These are phyloP conservation scores for Kazachstania kunashirensis DNA, from an alignment of 805 yeast species.

Conservation along the genomic window DNA sequence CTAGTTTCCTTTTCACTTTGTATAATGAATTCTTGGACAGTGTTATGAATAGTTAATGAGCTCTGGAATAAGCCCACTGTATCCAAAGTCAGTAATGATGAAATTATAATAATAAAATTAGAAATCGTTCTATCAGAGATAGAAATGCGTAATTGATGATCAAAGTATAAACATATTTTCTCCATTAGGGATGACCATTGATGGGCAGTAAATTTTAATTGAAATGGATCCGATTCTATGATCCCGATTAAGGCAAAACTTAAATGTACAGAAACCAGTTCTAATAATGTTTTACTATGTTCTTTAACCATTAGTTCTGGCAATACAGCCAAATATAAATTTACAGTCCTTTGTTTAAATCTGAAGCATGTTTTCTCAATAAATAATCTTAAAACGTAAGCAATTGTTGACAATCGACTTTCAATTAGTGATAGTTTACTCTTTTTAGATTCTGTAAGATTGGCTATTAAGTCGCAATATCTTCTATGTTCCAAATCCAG, in stretches of 20 bases:
- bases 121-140: constrained; percentile 20
- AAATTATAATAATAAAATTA: constrained; percentile 22
- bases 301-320: constrained; percentile 18
- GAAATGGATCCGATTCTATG: constrained; percentile 15
- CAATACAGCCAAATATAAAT: constrained; percentile 14
- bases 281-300: constrained; percentile 8
- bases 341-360: constrained; percentile 21
- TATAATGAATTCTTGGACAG: constrained; percentile 17
- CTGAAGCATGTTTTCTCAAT: constrained; percentile 22
- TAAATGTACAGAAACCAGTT: constrained; percentile 19
- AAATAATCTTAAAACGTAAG: constrained; percentile 24
- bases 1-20: constrained; percentile 20
- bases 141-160: constrained; percentile 8
- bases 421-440: constrained; percentile 29
- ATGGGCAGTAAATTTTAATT: constrained; percentile 16
- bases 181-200: constrained; percentile 20
- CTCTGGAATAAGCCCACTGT: constrained; percentile 16
- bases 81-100: constrained; percentile 18
- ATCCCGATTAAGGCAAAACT: constrained; percentile 16
- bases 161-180: constrained; percentile 9
- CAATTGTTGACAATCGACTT: constrained; percentile 15
- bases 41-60: constrained; percentile 11
- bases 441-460: constrained; percentile 24
- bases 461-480: constrained; percentile 9
- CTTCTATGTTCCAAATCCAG: constrained; percentile 32